These are phyloP conservation scores for Penicillium flavigenum DNA, from an alignment of 495 filamentous ascomycete genomes.

Conservation along the genomic window DNA sequence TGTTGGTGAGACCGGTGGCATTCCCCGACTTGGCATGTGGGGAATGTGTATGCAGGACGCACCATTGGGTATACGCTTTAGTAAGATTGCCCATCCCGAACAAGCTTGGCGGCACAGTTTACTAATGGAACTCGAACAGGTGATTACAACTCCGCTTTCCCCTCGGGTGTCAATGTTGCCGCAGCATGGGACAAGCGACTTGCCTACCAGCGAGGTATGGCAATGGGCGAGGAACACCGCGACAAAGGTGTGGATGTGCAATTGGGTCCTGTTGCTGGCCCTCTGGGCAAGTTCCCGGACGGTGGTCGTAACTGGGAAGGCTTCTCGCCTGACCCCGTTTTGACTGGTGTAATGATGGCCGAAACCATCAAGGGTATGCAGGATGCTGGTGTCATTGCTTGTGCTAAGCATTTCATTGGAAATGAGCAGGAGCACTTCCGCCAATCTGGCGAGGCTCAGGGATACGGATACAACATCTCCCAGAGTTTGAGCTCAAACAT, in stretches of 20 bases:
- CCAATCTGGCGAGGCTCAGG: constrained; percentile 60
- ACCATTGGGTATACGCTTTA: constrained; percentile 76
- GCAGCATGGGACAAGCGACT: constrained; percentile 74
- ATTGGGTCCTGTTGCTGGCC: constrained; percentile 87
- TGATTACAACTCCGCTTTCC: constrained; percentile 78
- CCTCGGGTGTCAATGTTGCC: constrained; percentile 76
- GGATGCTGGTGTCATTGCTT: constrained; percentile 76
- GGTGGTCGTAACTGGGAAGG: constrained; percentile 88
- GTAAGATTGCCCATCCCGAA: constrained; percentile 38
- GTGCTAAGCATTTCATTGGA: constrained; percentile 76
- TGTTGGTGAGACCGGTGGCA: constrained; percentile 65
- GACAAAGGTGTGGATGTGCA: constrained; percentile 84
- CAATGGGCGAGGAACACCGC: constrained; percentile 77
- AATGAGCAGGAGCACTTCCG: constrained; percentile 85
- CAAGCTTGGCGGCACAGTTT: neutral
- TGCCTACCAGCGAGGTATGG: constrained; percentile 71
- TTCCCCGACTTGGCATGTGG: constrained; percentile 69
- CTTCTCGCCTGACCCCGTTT: constrained; percentile 69
- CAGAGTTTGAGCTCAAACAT: constrained; percentile 76
- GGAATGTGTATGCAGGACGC: constrained; percentile 87
- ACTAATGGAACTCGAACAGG: constrained; percentile 36
- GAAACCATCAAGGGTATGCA: constrained; percentile 81
- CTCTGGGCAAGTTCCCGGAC: constrained; percentile 69
- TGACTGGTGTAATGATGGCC: constrained; percentile 70
- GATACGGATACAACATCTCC: constrained; percentile 62